phyloP scores from a whole-genome alignment of 805 yeast genomes.

The Cyberlindnera amylophila region DNA sequence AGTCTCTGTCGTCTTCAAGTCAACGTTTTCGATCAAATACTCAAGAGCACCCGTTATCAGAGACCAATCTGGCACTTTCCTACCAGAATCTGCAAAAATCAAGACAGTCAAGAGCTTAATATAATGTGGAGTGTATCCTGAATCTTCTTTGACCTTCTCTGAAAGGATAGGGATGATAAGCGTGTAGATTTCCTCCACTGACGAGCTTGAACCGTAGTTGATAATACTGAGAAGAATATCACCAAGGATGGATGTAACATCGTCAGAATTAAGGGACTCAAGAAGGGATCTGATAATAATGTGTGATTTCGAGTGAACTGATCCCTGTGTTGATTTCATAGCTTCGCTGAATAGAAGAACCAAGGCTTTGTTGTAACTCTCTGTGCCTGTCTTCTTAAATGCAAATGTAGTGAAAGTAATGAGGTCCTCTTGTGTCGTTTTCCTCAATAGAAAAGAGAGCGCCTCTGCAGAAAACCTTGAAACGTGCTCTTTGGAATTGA shows the following conservation, averaged over 20 bases:
- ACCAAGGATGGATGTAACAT: slow-evolving; percentile 43
- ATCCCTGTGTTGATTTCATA: slow-evolving; percentile 63
- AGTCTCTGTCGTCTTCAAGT: not conserved
- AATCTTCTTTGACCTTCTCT: slow-evolving; percentile 13
- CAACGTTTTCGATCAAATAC: slow-evolving; percentile 6
- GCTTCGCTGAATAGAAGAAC: slow-evolving; percentile 67
- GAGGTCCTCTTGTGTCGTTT: slow-evolving; percentile 50
- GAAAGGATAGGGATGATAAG: slow-evolving; percentile 27
- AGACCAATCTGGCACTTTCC: slow-evolving; percentile 54
- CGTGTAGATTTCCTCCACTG: slow-evolving; percentile 43
- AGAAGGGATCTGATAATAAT: slow-evolving; percentile 44
- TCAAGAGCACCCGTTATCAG: slow-evolving; percentile 24
- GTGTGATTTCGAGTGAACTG: slow-evolving; percentile 70
- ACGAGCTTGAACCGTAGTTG: slow-evolving; percentile 48
- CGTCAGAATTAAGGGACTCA: slow-evolving; percentile 25
- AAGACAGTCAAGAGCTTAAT: slow-evolving; percentile 42
- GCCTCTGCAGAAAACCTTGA: slow-evolving; percentile 89
- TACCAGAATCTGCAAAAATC: slow-evolving; percentile 68
- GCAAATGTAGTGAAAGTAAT: slow-evolving; percentile 41
- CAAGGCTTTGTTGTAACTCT: slow-evolving; percentile 52
- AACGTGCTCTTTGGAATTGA: slow-evolving; percentile 62
- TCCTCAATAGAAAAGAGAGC: slow-evolving; percentile 74
- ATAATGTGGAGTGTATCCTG: slow-evolving; percentile 15
- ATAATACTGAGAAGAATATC: slow-evolving; percentile 55
- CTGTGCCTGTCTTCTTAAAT: slow-evolving; percentile 36